phyloP scores from a whole-genome alignment of 768 basidiomycete genomes.

The Suillus subalutaceus region DNA sequence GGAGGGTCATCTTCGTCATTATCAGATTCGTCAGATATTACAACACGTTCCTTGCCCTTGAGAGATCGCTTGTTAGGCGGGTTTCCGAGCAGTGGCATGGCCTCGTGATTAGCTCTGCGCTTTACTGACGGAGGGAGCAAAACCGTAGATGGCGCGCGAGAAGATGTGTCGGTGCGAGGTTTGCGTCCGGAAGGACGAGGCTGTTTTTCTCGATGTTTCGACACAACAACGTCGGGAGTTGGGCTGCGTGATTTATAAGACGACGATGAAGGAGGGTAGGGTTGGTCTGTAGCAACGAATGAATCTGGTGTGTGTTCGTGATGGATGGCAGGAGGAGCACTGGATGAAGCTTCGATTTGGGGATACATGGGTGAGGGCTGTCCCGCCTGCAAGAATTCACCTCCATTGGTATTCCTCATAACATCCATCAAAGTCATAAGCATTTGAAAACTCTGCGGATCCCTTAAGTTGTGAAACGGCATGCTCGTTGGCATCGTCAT shows the following conservation, averaged over 20 bases:
- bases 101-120: constrained; percentile 22
- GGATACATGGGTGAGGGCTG: constrained; percentile 6
- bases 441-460: constrained; percentile 7
- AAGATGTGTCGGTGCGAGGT: constrained; percentile 10
- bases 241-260: constrained; percentile 4
- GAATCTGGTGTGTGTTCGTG: constrained; percentile 1
- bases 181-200: constrained; percentile 10
- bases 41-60: constrained; percentile 33
- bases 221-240: neutral
- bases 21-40: constrained; percentile 20
- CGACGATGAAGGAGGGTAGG: constrained; percentile 11
- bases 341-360: constrained; percentile 7
- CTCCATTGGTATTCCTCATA: constrained; percentile 13
- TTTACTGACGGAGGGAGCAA: constrained; percentile 15
- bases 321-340: neutral
- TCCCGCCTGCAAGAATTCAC: constrained; percentile 9
- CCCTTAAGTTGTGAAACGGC: constrained; percentile 1
- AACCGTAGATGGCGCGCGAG: constrained; percentile 13
- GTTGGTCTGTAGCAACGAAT: neutral
- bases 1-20: constrained; percentile 19
- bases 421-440: constrained; percentile 16
- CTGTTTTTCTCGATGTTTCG: constrained; percentile 1
- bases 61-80: constrained; percentile 23
- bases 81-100: constrained; percentile 16
- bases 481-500: neutral